Base-by-base conservation (phyloP, 192 early-diverging fungal genomes). In the Paraglomus brasilianum region DNA sequence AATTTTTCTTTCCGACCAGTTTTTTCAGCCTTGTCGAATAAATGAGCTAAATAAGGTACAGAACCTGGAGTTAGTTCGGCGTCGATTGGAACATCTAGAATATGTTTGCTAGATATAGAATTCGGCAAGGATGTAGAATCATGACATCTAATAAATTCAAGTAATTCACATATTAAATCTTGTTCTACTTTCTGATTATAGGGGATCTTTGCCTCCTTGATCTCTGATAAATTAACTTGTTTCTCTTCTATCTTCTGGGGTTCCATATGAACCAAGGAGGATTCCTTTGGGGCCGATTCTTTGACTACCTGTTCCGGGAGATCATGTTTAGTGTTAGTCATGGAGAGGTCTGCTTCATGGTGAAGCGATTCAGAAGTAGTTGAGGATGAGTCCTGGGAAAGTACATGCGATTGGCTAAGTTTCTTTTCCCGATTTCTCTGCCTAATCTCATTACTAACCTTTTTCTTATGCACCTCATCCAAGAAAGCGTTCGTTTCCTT, bases 111-210 rank as follows among this genome's bases (percentile, higher is more conserved):
- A 57, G 55, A 57, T 57, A 57, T 57, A 11, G 24, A 57, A 57
- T 57, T 57, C 8, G 30, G 15, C 7, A 57, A 24, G 55, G 0
- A 10, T 57, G n/a, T 57, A 6, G 7, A 9, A 38, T 57, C n/a
- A n/a, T n/a, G n/a, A n/a, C n/a, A n/a, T n/a, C n/a, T n/a, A 57
- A 57, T 57, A 57, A 57, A 57, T 57, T 17, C 22, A 57, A 24
- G 22, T 57, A 57, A 57, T 24, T 57, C 55, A 39, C 30, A 57
- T 57, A 57, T 57, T 57, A 57, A 57, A 57, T 24, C 24, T 38
- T 57, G 22, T 57, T 57, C 21, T 21, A 56, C 53, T 56, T 56
- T 56, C 21, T 56, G 30, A 56, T 56, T 39, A 57, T 57, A 57
- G 55, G 24, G 24, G 17, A 57, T 39, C 40, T 57, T 57, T n/a